Percentiles rank a stretch among this genome's conserved stretches.
Evolutionary conservation across 2,329 filamentous ascomycete species (phyloP).

Genomic region (Alternaria infectoria): DNA sequence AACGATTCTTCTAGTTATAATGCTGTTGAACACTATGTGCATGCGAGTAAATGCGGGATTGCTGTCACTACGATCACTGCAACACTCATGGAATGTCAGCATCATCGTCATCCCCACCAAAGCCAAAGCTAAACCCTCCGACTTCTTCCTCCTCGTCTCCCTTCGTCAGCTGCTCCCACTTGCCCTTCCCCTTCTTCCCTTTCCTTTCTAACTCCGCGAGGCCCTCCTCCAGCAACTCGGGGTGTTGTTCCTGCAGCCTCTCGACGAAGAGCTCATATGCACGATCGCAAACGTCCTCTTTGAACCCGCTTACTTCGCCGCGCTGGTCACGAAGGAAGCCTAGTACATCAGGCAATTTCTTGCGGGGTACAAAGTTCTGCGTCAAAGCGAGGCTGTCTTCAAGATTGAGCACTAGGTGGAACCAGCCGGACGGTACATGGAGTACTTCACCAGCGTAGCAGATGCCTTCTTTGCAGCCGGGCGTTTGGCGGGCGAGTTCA

Average conservation of each 20-base stretch:
- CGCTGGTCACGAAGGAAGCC: constrained; percentile 81
- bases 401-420: constrained; percentile 92
- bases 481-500: constrained; percentile 74
- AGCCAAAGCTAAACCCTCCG: constrained; percentile 66
- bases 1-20: too few relatives aligned
- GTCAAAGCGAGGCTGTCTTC: constrained; percentile 86
- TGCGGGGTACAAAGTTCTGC: constrained; percentile 88
- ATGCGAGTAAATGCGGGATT: background rate
- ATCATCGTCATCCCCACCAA: constrained; percentile 62
- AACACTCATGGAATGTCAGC: constrained; percentile 41
- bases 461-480: constrained; percentile 84
- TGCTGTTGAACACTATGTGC: background rate
- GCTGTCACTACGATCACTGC: background rate
- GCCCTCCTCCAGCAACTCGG: constrained; percentile 69
- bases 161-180: constrained; percentile 82
- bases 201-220: constrained; percentile 69
- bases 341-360: constrained; percentile 76
- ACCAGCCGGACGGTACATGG: constrained; percentile 94
- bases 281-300: constrained; percentile 71
- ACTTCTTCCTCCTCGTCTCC: constrained; percentile 52
- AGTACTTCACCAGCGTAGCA: constrained; percentile 85
- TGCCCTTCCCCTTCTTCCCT: constrained; percentile 70
- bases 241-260: constrained; percentile 67
- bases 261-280: constrained; percentile 74
- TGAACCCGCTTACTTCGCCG: constrained; percentile 88